Base-by-base conservation (phyloP, 2,329 filamentous ascomycete genomes). In the Dryadomyces sulphureus region DNA sequence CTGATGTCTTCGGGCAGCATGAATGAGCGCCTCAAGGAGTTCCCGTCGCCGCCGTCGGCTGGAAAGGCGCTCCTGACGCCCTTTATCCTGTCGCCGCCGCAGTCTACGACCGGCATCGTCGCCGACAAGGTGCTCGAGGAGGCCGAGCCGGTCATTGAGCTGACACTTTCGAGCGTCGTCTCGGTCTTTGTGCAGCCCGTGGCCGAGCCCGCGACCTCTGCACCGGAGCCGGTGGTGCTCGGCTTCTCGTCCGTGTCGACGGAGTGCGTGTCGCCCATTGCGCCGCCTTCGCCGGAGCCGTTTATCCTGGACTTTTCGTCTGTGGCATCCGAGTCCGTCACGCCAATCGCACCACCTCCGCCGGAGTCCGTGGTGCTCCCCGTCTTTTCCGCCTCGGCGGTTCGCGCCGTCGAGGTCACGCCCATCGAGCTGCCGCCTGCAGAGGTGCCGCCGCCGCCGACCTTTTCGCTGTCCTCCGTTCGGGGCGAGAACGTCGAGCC, bases 11-110 rank as follows among this genome's bases (percentile, higher is more conserved):
- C 70, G n/a, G 56, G 57, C 14, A 67, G 70, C 21, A 65, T 76
- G 56, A 68, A 67, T 17, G 65, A 69, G 47, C 73, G 69, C 53
- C 60, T 78, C 42, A 66, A 68, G 16, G 66, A 68, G 52, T 76
- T 77, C 61, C 72, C 73, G 2, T 64, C 69, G 12, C 73, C 74
- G 5, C 73, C 73, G 1, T 62, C 62, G 0, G 65, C 66, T n/a
- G 52, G 54, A 1, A 54, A 53, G 4, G 43, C 48, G 19, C 36
- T 52, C 5, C 41, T 54, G 3, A 44, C 52, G 2, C 49, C 59
- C 9, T 56, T 63, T 25, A 38, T 47, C 35, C 45, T 60, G 19
- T 55, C 59, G 1, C 53, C 58, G 9, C 54, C 56, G 1, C 62
- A 64, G 5, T 54, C 59, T 1, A 58, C 30, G 9, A 38, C 43